Conservation (phyloP, 2,329 filamentous ascomycete species). For the Beauveria asiatica region DNA sequence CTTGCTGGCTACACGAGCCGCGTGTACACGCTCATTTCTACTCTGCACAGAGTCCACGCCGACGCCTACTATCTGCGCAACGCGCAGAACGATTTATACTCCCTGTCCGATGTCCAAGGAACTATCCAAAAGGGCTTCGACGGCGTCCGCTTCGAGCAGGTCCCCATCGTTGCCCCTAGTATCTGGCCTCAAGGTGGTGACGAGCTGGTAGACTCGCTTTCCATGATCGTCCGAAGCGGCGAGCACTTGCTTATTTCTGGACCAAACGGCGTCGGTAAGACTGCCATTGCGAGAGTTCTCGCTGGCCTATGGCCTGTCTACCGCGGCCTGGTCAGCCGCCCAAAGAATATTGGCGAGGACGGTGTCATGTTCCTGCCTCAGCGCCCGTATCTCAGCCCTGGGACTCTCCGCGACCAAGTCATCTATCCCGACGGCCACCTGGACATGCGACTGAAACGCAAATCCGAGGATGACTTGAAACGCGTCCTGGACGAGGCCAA, state of each 20-base stretch:
- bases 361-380: constrained; percentile 99
- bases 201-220: constrained; percentile 79
- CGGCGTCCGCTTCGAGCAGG: constrained; percentile 84
- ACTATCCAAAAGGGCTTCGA: constrained; percentile 94
- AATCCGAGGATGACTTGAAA: constrained; percentile 69
- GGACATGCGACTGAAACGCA: constrained; percentile 79
- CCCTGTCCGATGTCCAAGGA: constrained; percentile 82
- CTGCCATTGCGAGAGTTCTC: constrained; percentile 75
- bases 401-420: constrained; percentile 90
- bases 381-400: constrained; percentile 82
- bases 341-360: constrained; percentile 70
- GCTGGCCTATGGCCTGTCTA: constrained; percentile 96
- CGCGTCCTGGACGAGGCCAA: constrained; percentile 72
- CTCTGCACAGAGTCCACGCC: constrained; percentile 86
- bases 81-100: constrained; percentile 73
- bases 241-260: constrained; percentile 95
- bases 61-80: constrained; percentile 67
- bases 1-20: constrained; percentile 92
- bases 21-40: constrained; percentile 92
- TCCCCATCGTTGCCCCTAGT: constrained; percentile 82
- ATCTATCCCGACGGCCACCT: constrained; percentile 94
- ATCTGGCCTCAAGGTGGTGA: constrained; percentile 87
- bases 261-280: constrained; percentile 91
- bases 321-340: constrained; percentile 80
- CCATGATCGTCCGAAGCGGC: constrained; percentile 79